Evolutionary conservation across 2,329 filamentous ascomycete species (phyloP).

Genomic region (Rutstroemia sp.): DNA sequence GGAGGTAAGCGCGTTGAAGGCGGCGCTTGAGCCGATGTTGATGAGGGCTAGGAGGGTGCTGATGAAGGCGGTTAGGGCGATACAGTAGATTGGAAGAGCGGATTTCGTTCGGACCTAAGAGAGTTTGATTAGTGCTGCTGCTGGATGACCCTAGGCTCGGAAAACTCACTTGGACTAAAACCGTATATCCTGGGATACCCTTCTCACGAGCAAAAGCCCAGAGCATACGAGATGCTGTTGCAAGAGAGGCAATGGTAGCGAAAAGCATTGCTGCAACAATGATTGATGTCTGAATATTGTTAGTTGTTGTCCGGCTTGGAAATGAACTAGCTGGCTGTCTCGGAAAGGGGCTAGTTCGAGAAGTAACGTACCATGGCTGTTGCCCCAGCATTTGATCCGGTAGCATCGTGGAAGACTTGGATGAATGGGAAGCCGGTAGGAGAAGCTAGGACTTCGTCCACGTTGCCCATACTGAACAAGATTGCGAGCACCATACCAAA

Average conservation of each 20-base stretch:
- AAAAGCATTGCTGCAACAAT: slow-evolving; percentile 2
- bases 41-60: slow-evolving; percentile 5
- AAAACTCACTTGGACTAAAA: neutral
- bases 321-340: no score
- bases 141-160: neutral
- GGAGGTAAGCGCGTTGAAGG: slow-evolving; percentile 4
- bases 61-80: neutral
- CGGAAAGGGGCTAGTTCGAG: no score
- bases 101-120: neutral
- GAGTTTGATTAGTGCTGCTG: neutral
- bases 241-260: neutral
- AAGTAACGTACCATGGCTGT: neutral
- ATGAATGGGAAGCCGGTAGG: slow-evolving; percentile 8
- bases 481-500: slow-evolving; percentile 11
- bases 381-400: neutral
- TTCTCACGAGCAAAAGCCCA: slow-evolving; percentile 9
- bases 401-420: neutral
- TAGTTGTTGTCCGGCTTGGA: neutral
- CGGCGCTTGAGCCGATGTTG: slow-evolving; percentile 4
- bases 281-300: slow-evolving; percentile 10
- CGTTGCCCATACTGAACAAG: slow-evolving; percentile 5
- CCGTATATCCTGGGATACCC: neutral
- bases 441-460: neutral
- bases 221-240: slow-evolving; percentile 6
- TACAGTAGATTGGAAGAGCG: slow-evolving; percentile 3